These are phyloP conservation scores for Cercis canadensis DNA, from an alignment of 306 rosid genomes.

Conservation along the genomic window DNA sequence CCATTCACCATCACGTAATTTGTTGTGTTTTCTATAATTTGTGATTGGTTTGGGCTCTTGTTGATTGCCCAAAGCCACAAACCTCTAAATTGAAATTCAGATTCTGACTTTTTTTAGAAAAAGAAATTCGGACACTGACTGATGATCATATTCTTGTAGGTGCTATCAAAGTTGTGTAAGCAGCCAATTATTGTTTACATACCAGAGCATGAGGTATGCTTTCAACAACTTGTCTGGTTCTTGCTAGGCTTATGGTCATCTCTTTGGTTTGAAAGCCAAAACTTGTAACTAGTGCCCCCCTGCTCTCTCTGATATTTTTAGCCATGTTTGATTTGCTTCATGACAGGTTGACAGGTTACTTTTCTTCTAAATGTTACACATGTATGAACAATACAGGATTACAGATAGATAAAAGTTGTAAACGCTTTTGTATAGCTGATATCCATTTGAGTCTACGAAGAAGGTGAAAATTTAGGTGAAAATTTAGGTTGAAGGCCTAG, in stretches of 20 bases:
- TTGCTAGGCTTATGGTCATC: slow-evolving; percentile 17
- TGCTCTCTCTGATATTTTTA: neutral
- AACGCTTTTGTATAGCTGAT: neutral
- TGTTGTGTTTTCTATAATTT: slow-evolving; percentile 1
- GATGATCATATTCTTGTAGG: slow-evolving; percentile 59
- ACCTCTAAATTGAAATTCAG: slow-evolving; percentile 1
- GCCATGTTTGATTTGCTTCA: slow-evolving; percentile 13
- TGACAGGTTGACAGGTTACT: neutral
- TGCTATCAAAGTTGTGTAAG: slow-evolving; percentile 81
- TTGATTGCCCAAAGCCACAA: neutral
- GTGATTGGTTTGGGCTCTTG: slow-evolving; percentile 9
- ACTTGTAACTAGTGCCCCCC: neutral
- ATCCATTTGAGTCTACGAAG: neutral
- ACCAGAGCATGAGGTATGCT: slow-evolving; percentile 91
- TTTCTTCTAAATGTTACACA: neutral
- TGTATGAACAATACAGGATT: neutral
- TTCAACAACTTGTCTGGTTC: slow-evolving; percentile 24
- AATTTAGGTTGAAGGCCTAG: too few relatives aligned
- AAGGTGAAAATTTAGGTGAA: too few relatives aligned
- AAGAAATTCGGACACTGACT: slow-evolving; percentile 19
- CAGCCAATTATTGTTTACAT: slow-evolving; percentile 87
- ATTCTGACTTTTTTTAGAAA: too few relatives aligned
- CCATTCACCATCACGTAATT: slow-evolving; percentile 1
- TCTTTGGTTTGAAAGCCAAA: slow-evolving; percentile 8
- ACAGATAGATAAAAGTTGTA: neutral